phyloP scores from a whole-genome alignment of 345 rosid genomes.

The Xanthoceras sorbifolium region DNA sequence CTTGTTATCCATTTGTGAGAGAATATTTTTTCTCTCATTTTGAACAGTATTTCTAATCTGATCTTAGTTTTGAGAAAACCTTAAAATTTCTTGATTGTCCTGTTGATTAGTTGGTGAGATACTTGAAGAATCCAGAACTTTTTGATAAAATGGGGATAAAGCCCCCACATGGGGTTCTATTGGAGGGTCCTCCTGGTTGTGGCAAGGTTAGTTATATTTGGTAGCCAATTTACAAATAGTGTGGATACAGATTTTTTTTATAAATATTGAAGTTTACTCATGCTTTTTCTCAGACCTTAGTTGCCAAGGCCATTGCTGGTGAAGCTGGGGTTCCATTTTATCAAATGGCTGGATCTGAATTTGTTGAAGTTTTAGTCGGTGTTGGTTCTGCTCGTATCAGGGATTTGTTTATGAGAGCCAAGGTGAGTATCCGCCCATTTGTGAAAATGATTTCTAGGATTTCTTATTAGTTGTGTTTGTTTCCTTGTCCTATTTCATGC shows the following conservation, averaged over 20 bases:
- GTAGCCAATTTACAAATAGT: slow-evolving; percentile 10
- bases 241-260: slow-evolving; percentile 16
- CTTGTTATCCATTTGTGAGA: not conserved
- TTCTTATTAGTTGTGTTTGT: slow-evolving; percentile 3
- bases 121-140: slow-evolving; percentile 90
- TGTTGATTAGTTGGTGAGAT: slow-evolving; percentile 73
- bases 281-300: slow-evolving; percentile 68
- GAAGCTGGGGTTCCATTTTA: slow-evolving; percentile 98
- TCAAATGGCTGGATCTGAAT: slow-evolving; percentile 98
- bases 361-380: slow-evolving; percentile 94
- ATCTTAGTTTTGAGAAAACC: slow-evolving; percentile 5
- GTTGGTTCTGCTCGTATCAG: slow-evolving; percentile 98
- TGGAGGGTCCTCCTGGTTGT: slow-evolving; percentile 97
- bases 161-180: slow-evolving; percentile 97
- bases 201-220: slow-evolving; percentile 68
- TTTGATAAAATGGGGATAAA: slow-evolving; percentile 94
- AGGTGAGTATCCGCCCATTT: slow-evolving; percentile 48
- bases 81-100: slow-evolving; percentile 10
- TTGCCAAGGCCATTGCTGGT: slow-evolving; percentile 97
- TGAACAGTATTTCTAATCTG: not conserved
- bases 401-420: slow-evolving; percentile 94
- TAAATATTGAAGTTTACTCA: slow-evolving; percentile 12
- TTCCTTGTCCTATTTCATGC: not conserved
- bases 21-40: not conserved
- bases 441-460: slow-evolving; percentile 1